Evolutionary conservation across 768 basidiomycete genomes (phyloP).

Genomic region (Lactarius sanguifluus): DNA sequence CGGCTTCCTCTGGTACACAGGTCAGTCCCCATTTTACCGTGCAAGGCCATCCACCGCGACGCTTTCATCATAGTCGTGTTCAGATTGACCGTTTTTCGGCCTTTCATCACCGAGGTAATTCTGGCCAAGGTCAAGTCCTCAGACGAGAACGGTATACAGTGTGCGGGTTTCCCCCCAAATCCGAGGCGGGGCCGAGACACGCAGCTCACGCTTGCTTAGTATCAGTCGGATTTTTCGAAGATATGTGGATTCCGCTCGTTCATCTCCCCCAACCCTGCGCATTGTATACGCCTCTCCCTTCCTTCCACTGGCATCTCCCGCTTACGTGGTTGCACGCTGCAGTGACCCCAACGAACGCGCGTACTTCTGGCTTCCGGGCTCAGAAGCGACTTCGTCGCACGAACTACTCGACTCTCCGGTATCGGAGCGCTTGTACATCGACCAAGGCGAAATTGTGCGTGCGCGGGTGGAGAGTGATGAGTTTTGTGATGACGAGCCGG

Average conservation of each 20-base stretch:
- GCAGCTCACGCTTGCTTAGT: conserved; percentile 46
- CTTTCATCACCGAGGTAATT: conserved; percentile 87
- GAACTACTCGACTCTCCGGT: conserved; percentile 70
- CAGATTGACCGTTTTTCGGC: conserved; percentile 86
- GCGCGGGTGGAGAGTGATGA: conserved; percentile 79
- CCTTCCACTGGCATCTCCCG: neutral
- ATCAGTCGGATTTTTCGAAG: conserved; percentile 89
- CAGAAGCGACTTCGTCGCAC: conserved; percentile 49
- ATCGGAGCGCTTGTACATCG: conserved; percentile 75
- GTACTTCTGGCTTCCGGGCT: conserved; percentile 77
- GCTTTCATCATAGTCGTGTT: conserved; percentile 63
- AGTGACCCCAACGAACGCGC: conserved; percentile 83
- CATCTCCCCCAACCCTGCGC: conserved; percentile 81
- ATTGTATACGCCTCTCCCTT: conserved; percentile 56
- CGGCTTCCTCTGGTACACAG: conserved; percentile 92
- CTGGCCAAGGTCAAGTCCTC: conserved; percentile 87
- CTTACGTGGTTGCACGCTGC: neutral
- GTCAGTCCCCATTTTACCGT: conserved; percentile 42
- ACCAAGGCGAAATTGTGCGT: conserved; percentile 71
- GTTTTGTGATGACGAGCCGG: conserved; percentile 84
- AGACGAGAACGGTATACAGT: conserved; percentile 78
- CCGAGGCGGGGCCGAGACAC: neutral
- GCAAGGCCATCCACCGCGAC: conserved; percentile 7
- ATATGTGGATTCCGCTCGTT: conserved; percentile 78
- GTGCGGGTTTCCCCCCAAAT: conserved; percentile 45